Evolutionary conservation across 2,329 filamentous ascomycete genomes (phyloP).

Genomic region (Trematosphaeria pertusa): DNA sequence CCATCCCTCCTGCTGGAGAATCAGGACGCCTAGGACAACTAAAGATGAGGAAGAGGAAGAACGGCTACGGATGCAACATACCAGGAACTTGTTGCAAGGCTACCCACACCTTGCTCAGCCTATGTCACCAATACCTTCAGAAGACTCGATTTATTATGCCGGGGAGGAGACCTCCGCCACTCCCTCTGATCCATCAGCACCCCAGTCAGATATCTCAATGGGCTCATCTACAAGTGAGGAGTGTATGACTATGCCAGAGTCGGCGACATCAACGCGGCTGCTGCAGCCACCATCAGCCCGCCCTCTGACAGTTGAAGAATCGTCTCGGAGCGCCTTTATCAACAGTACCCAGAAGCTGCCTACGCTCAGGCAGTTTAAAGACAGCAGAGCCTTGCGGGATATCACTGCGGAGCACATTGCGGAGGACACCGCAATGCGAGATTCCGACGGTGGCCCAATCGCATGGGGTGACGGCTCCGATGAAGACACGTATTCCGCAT

Average conservation of each 20-base stretch:
- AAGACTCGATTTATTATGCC: slow-evolving; percentile 23
- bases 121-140: slow-evolving; percentile 31
- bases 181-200: slow-evolving; percentile 23
- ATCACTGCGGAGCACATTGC: slow-evolving; percentile 12
- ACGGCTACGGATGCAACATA: slow-evolving; percentile 47
- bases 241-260: slow-evolving; percentile 22
- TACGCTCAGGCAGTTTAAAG: slow-evolving; percentile 32
- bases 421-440: slow-evolving; percentile 35
- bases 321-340: slow-evolving; percentile 49
- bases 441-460: slow-evolving; percentile 18
- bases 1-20: slow-evolving; percentile 36
- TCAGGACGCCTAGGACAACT: slow-evolving; percentile 24
- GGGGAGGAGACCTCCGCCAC: slow-evolving; percentile 18
- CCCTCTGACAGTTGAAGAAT: slow-evolving; percentile 33
- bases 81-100: slow-evolving; percentile 37
- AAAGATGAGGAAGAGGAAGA: slow-evolving; percentile 43
- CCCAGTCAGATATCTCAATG: slow-evolving; percentile 26
- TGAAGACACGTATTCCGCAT: slow-evolving; percentile 37
- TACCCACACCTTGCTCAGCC: slow-evolving; percentile 18
- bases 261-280: slow-evolving; percentile 13
- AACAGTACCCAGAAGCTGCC: slow-evolving; percentile 53
- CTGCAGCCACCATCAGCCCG: slow-evolving; percentile 8
- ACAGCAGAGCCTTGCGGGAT: slow-evolving; percentile 10
- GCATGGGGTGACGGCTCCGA: slow-evolving; percentile 50
- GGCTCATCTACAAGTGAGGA: slow-evolving; percentile 26